Evolutionary conservation across 2,329 filamentous ascomycete genomes (phyloP).

Genomic region (Colletotrichum cordylinicola): DNA sequence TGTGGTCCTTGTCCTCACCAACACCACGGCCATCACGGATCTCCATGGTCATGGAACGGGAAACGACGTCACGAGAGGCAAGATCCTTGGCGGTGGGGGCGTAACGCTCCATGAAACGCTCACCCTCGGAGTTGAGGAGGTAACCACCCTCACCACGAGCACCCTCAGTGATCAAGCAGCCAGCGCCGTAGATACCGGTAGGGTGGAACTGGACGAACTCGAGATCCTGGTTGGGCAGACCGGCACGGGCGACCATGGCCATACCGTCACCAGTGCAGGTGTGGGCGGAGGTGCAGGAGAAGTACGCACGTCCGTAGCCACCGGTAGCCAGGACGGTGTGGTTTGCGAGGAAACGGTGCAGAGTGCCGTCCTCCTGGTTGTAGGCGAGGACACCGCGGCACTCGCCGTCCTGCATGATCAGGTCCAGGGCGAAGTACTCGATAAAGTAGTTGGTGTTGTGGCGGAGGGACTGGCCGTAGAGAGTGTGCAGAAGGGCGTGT

Average conservation of each 20-base stretch:
- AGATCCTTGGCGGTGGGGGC: slow-evolving; percentile 98
- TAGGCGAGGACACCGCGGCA: slow-evolving; percentile 97
- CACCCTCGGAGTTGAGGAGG: slow-evolving; percentile 95
- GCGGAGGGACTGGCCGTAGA: slow-evolving; percentile 94
- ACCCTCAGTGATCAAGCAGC: slow-evolving; percentile 97
- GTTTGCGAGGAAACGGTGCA: slow-evolving; percentile 95
- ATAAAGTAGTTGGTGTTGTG: slow-evolving; percentile 99
- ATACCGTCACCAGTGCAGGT: slow-evolving; percentile 99
- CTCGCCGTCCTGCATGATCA: slow-evolving; percentile 97
- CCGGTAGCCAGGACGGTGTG: slow-evolving; percentile 97
- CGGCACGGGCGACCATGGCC: slow-evolving; percentile 98
- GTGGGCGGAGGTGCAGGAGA: slow-evolving; percentile 97
- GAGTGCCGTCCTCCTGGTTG: slow-evolving; percentile 98
- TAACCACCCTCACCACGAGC: slow-evolving; percentile 98
- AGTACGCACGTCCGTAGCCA: slow-evolving; percentile 97
- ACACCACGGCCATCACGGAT: slow-evolving; percentile 98
- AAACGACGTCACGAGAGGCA: slow-evolving; percentile 94
- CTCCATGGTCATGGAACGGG: slow-evolving; percentile 97
- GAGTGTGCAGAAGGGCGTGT: slow-evolving; percentile 95
- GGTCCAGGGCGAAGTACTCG: slow-evolving; percentile 95
- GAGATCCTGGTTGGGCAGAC: slow-evolving; percentile 97
- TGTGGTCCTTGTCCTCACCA: slow-evolving; percentile 96
- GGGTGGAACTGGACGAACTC: slow-evolving; percentile 99
- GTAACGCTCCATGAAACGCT: slow-evolving; percentile 99
- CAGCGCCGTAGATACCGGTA: slow-evolving; percentile 98